Base-by-base conservation (phyloP, 768 basidiomycete genomes). In the Leccinum fibrillosum region DNA sequence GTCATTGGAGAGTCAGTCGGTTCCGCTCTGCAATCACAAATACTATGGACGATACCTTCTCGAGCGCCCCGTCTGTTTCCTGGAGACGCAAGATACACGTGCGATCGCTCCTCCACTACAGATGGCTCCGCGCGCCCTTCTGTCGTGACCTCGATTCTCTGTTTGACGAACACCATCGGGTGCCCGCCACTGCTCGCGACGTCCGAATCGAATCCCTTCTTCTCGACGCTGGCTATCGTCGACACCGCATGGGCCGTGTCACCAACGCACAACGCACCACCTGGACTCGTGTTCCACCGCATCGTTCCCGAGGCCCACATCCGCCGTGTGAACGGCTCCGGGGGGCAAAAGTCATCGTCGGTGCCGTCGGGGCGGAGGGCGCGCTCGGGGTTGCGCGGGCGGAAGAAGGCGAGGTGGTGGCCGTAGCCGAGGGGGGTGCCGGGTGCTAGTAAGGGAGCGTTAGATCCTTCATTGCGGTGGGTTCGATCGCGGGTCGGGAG, bases 221-320 rank as follows among this genome's bases (percentile, higher is more conserved):
- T 84, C 65, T 81, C 74, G 23, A 86, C 78, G 19, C 76, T 76
- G 9, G 65, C 74, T 37, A 90, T 76, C 28, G 71, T 79, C 56
- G 82, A 78, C 13, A 69, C 71, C 13, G 84, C 82, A 3, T 51
- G 75, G 0, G 83, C 84, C 49, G 66, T 77, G 49, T 79, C 75
- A 11, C 88, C 89, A 32, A 86, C 75, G 45, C 77, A 62, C 59
- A 92, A 69, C 1, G 80, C 79, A 35, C 72, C 69, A 30, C 67
- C 56, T 10, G 48, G 44, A 54, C 49, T 72, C 61, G 49, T 30
- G 63, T 84, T 78, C 88, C 88, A 92, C 26, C 72, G 74, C 68
- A 91, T 84, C 64, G 73, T 79, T 3, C 89, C 90, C 21, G 86
- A 80, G 3, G 87, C 88, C 89, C 89, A 92, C 90, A 91, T 92